These are phyloP conservation scores for Picea abies DNA, from an alignment of 83 land plant species.

Conservation along the genomic window DNA sequence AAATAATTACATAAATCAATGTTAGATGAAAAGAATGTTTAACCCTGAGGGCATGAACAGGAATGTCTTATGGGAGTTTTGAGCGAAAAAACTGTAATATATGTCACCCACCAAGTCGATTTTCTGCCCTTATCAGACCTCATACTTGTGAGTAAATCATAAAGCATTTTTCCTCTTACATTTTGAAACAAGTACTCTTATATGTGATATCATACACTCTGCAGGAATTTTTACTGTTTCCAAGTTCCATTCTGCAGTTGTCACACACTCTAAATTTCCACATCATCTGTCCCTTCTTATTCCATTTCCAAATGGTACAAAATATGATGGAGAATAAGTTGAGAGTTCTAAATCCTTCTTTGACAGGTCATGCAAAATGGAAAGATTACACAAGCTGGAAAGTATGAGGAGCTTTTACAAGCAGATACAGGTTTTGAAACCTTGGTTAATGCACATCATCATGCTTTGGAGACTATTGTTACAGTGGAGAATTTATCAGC, in stretches of 20 bases:
- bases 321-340: neutral
- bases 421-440: slow-evolving; percentile 75
- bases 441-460: slow-evolving; percentile 75
- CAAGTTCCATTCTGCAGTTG: neutral
- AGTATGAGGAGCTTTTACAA: slow-evolving; percentile 61
- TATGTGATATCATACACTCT: no score
- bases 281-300: neutral
- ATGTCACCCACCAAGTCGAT: slow-evolving; percentile 95
- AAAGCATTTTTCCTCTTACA: neutral
- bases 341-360: neutral
- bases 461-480: slow-evolving; percentile 61
- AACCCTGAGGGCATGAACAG: slow-evolving; percentile 26
- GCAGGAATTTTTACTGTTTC: neutral
- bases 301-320: neutral
- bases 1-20: no score
- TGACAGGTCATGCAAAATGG: slow-evolving; percentile 85
- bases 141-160: slow-evolving; percentile 60
- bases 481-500: slow-evolving; percentile 33
- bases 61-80: slow-evolving; percentile 80
- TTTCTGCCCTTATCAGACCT: slow-evolving; percentile 86
- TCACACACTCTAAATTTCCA: neutral
- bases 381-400: slow-evolving; percentile 75
- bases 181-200: neutral
- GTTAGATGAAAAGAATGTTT: no score
- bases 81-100: slow-evolving; percentile 67